Evolutionary conservation across 108 stramenopile species (phyloP).

Genomic region (Epipyxis sp.): DNA sequence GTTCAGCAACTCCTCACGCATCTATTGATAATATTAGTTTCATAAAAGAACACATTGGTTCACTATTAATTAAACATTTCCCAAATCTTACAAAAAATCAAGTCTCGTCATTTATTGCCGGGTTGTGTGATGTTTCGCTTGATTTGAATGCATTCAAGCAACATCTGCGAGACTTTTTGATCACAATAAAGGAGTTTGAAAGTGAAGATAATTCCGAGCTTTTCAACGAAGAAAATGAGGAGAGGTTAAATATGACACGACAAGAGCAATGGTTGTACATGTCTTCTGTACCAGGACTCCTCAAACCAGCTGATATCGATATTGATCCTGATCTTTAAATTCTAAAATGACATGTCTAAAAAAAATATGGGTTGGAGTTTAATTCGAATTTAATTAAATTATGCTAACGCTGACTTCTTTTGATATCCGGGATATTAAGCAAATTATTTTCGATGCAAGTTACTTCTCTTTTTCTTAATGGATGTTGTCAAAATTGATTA

Average conservation of each 20-base stretch:
- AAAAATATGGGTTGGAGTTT: no score
- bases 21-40: conserved; percentile 70
- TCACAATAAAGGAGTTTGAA: conserved; percentile 95
- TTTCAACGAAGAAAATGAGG: conserved; percentile 82
- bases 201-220: conserved; percentile 91
- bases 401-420: no score
- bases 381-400: no score
- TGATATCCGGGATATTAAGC: no score
- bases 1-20: no score
- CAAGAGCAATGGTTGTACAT: conserved; percentile 69
- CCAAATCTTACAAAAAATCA: conserved; percentile 83
- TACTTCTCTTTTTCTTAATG: no score
- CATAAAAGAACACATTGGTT: conserved; percentile 82
- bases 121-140: conserved; percentile 92
- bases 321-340: neutral
- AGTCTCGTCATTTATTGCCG: conserved; percentile 85
- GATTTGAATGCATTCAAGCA: conserved; percentile 94
- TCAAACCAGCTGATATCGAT: conserved; percentile 79
- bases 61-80: conserved; percentile 81
- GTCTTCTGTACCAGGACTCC: conserved; percentile 90
- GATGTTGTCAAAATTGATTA: no score
- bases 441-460: no score
- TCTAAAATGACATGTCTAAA: no score
- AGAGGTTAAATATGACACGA: conserved; percentile 59
- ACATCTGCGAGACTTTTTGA: conserved; percentile 94